Evolutionary conservation across 257 asterid species (phyloP).

Genomic region (Catharanthus roseus): DNA sequence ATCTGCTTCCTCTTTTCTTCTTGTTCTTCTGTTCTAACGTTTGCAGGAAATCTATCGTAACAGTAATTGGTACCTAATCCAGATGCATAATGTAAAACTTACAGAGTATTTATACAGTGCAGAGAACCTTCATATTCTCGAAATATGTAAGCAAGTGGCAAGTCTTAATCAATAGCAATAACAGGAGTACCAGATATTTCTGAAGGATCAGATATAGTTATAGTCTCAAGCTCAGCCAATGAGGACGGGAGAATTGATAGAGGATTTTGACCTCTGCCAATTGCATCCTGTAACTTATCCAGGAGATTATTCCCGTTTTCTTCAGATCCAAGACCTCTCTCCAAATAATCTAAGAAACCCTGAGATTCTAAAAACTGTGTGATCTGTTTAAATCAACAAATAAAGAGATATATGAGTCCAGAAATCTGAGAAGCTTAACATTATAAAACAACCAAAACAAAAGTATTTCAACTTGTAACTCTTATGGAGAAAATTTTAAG

Average conservation of each 20-base stretch:
- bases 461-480: neutral
- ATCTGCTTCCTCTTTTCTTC: conserved; percentile 88
- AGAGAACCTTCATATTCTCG: neutral
- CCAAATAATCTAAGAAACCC: conserved; percentile 92
- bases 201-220: conserved; percentile 57
- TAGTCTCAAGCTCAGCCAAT: conserved; percentile 50
- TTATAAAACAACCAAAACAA: neutral
- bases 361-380: conserved; percentile 86
- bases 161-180: neutral
- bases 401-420: conserved; percentile 9
- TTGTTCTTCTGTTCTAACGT: conserved; percentile 69
- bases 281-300: conserved; percentile 92
- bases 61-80: conserved; percentile 58
- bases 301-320: conserved; percentile 72
- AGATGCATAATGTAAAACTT: conserved; percentile 9
- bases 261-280: conserved; percentile 89
- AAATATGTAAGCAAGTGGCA: neutral
- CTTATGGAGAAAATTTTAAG: neutral
- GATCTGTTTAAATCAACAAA: conserved; percentile 53
- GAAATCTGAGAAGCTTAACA: conserved; percentile 1
- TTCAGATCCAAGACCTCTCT: conserved; percentile 82
- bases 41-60: conserved; percentile 79
- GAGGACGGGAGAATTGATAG: conserved; percentile 55
- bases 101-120: conserved; percentile 8
- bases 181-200: conserved; percentile 49